Evolutionary conservation across 192 early-diverging fungal genomes (phyloP), one percentile per base, ranked within the genome.

Genomic region (Diversispora epigaea): DNA sequence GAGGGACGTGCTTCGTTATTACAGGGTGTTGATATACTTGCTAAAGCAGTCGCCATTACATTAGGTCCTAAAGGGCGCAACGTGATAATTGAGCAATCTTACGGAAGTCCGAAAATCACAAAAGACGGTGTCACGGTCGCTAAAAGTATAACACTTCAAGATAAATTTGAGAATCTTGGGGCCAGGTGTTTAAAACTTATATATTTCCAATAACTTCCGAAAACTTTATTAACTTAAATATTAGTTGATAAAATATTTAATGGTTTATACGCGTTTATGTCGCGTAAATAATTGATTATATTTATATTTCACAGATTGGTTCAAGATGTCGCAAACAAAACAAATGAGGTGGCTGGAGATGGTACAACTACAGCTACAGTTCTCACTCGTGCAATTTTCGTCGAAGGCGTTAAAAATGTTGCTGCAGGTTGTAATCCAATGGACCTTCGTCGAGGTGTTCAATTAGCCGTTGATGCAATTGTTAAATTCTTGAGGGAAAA

Each of bases 81-180:
- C 80, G 98, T 99, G 21, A 86, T 99, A 74, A 99, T 99, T 80
- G 95, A 97, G 82, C 98, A 99, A 84, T 80, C 94, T 47, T 99
- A 97, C 76, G 98, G 97, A 47, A 89, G 91, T 49, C 98, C 98
- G 76, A 98, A 98, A 89, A 99, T 99, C 86, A 99, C 98, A 82
- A 99, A 99, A 92, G 98, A 99, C 83, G 98, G 98, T 83, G 98
- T 99, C 50, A 96, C 98, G 63, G 98, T 99, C 22, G 98, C 98
- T 68, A 98, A 98, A 88, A 91, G 94, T 76, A 95, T 99, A 82
- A 86, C 89, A 45, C 89, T 99, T 45, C 93, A 98, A 82, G 95
- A 99, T 86, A 96, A 95, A 84, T 96, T 99, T 80, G 98, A 99
- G 86, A 98, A 99, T 88, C 89, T 99, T 54, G 98, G 98, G 73